These are phyloP conservation scores for Penicillium sp. DNA, from an alignment of 2,329 filamentous ascomycete species.

Conservation along the genomic window DNA sequence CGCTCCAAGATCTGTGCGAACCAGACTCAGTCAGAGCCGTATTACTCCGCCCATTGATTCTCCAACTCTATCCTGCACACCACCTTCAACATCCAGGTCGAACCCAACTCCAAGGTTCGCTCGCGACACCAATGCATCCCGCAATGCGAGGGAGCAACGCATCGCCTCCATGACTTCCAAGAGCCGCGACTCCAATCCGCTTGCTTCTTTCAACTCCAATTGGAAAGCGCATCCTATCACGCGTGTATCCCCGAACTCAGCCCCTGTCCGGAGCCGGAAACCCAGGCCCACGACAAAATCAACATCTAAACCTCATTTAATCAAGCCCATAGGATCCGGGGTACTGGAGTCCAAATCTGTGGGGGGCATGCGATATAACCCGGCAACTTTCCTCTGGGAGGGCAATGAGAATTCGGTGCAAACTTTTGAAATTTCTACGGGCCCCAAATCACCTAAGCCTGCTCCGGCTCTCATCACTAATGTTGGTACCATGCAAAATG, in stretches of 20 bases:
- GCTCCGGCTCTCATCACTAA: slow-evolving; percentile 79
- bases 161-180: slow-evolving; percentile 46
- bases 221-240: slow-evolving; percentile 58
- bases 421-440: slow-evolving; percentile 65
- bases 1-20: slow-evolving; percentile 61
- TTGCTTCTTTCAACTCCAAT: slow-evolving; percentile 55
- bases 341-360: slow-evolving; percentile 77
- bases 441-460: slow-evolving; percentile 43
- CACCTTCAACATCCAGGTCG: slow-evolving; percentile 53
- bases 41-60: slow-evolving; percentile 31
- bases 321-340: slow-evolving; percentile 73
- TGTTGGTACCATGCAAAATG: slow-evolving; percentile 76
- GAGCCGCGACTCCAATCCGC: slow-evolving; percentile 43
- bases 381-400: slow-evolving; percentile 83
- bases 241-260: slow-evolving; percentile 51
- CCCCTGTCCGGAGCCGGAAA: slow-evolving; percentile 48
- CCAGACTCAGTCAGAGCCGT: slow-evolving; percentile 48
- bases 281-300: slow-evolving; percentile 33
- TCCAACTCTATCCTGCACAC: slow-evolving; percentile 56
- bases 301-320: slow-evolving; percentile 72
- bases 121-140: slow-evolving; percentile 64
- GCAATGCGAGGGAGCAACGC: slow-evolving; percentile 62
- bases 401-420: slow-evolving; percentile 84
- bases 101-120: slow-evolving; percentile 62
- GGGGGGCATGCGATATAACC: slow-evolving; percentile 96